Conservation (phyloP, 2,329 filamentous ascomycete genomes). For the Penicillium occitanis region DNA sequence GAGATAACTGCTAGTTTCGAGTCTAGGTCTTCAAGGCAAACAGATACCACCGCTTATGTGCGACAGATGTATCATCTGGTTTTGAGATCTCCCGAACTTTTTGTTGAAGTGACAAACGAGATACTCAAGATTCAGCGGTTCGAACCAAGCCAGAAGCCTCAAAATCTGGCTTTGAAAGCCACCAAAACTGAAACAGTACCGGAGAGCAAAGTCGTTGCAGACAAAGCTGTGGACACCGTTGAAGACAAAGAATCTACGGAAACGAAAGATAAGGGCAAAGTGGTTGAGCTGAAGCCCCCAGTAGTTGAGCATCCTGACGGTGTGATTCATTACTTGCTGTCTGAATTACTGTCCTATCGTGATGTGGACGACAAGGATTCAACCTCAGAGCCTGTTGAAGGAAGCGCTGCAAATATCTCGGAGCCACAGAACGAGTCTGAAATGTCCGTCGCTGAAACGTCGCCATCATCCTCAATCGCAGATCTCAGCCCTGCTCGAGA, state of each 20-base stretch:
- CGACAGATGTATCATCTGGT: conserved; percentile 76
- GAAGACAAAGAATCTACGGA: conserved; percentile 24
- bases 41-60: conserved; percentile 72
- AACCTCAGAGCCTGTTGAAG: conserved; percentile 33
- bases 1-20: conserved; percentile 82
- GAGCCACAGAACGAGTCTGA: conserved; percentile 49
- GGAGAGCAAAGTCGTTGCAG: conserved; percentile 29
- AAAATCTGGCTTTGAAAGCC: conserved; percentile 55
- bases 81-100: conserved; percentile 77
- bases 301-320: conserved; percentile 90
- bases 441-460: conserved; percentile 47
- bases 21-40: conserved; percentile 53
- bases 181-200: conserved; percentile 37
- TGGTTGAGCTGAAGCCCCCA: conserved; percentile 72
- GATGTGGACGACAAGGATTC: conserved; percentile 85
- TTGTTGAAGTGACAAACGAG: conserved; percentile 84
- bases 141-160: conserved; percentile 54
- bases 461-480: conserved; percentile 35
- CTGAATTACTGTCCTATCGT: conserved; percentile 85
- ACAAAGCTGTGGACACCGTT: conserved; percentile 35
- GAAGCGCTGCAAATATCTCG: conserved; percentile 33
- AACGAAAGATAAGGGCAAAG: conserved; percentile 53
- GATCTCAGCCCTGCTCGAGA: conserved; percentile 35
- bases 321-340: conserved; percentile 90
- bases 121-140: conserved; percentile 72